phyloP scores from a whole-genome alignment of 495 filamentous ascomycete species.

The Aspergillus conjunctus region DNA sequence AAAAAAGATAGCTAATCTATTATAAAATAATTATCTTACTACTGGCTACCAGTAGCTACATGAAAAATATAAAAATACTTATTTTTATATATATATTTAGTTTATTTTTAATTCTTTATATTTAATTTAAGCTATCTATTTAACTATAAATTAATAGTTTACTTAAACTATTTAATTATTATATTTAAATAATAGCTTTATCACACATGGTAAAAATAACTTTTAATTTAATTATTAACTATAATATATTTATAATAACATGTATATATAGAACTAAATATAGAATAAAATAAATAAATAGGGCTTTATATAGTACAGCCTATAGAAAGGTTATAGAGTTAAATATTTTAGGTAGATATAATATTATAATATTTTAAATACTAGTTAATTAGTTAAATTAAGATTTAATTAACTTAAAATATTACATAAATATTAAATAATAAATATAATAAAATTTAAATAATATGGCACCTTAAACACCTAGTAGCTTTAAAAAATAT shows the following conservation, averaged over 20 bases:
- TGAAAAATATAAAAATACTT: not conserved
- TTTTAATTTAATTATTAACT: not conserved
- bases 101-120: not conserved
- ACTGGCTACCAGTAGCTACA: not conserved
- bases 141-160: not conserved
- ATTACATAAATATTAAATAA: too few relatives aligned
- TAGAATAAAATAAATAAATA: not conserved
- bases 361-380: not conserved
- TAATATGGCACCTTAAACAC: too few relatives aligned
- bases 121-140: not conserved
- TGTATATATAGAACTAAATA: not conserved
- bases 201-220: not conserved
- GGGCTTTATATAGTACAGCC: not conserved
- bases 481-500: too few relatives aligned
- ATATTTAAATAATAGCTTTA: not conserved
- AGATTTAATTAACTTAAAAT: too few relatives aligned
- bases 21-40: not conserved
- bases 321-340: not conserved
- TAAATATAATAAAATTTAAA: too few relatives aligned
- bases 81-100: not conserved
- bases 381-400: too few relatives aligned
- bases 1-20: not conserved
- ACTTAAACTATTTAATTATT: not conserved
- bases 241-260: not conserved
- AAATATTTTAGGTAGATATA: not conserved